Evolutionary conservation across 441 rosid species (phyloP), one percentile per base, ranked within the genome.

Genomic region (Metrosideros polymorpha): DNA sequence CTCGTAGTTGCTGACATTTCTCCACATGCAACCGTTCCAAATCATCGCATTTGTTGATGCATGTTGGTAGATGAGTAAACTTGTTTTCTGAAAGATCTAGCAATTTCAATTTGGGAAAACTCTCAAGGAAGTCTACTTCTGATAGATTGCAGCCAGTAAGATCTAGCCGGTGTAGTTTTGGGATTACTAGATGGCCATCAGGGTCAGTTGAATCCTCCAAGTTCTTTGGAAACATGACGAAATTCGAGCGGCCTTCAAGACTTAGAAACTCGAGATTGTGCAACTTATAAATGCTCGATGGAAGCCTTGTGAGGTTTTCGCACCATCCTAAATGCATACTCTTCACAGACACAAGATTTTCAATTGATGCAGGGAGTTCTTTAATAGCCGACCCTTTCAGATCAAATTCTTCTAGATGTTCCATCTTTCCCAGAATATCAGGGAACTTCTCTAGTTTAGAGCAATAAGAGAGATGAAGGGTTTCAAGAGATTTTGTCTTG

Each of bases 281-380:
- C 54, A 17, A 2, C 22, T 52, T 52, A 18, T 18, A 52, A 52
- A 52, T 52, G 24, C 54, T 52, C 3, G 22, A 14, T 7, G 22
- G 54, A 52, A 52, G 54, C 54, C 24, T 52, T 52, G 54, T 7
- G 3, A 52, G 54, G 54, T 52, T 17, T 52, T 18, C 8, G 7
- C 54, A 52, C 5, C 5, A 6, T 6, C 17, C 1, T 52, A 52
- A 18, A 52, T 2, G 17, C 54, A 52, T 6, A 6, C 0, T 0
- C 22, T 52, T 6, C 54, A 52, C 54, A 6, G 24, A 17, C 22
- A 18, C 54, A 52, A 52, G 54, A 52, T 52, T 52, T 18, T 52
- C 55, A 52, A 52, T 52, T 52, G 55, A 52, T 19, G 0, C 7
- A 7, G 53, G 19, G 18, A 50, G 52, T 50, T 50, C 52, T 50